Evolutionary conservation across 2,329 filamentous ascomycete species (phyloP).

Genomic region (Talaromyces rugulosus): DNA sequence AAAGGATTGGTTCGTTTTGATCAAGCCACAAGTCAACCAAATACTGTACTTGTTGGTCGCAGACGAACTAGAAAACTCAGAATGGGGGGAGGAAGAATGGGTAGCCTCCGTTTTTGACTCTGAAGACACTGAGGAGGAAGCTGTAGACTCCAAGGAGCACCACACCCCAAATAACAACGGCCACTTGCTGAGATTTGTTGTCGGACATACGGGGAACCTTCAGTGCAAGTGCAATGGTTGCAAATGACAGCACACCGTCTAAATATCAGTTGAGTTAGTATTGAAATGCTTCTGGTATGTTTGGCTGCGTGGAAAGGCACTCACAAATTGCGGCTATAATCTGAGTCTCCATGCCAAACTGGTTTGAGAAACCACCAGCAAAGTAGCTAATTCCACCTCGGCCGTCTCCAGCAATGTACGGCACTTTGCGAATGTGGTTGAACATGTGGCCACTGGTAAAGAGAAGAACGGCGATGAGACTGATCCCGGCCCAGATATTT

Average conservation of each 20-base stretch:
- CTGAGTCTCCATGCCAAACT: constrained; percentile 92
- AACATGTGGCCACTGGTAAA: constrained; percentile 99
- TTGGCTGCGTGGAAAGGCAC: constrained; percentile 32
- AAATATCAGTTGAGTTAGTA: constrained; percentile 12
- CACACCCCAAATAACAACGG: constrained; percentile 73
- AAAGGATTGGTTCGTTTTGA: constrained; percentile 1
- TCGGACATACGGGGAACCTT: constrained; percentile 89
- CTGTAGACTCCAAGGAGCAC: constrained; percentile 83
- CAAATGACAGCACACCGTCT: constrained; percentile 82
- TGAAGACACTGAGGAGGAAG: constrained; percentile 89
- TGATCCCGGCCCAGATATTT: constrained; percentile 89
- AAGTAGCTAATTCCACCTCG: constrained; percentile 86
- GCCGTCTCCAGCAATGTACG: constrained; percentile 83
- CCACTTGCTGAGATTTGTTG: constrained; percentile 70
- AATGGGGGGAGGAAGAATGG: constrained; percentile 94
- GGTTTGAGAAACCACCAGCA: constrained; percentile 85
- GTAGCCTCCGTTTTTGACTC: constrained; percentile 90
- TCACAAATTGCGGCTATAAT: constrained; percentile 90
- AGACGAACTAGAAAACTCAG: constrained; percentile 30
- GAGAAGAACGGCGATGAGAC: constrained; percentile 80
- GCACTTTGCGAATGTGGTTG: constrained; percentile 95
- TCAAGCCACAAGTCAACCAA: not conserved
- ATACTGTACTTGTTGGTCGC: not conserved
- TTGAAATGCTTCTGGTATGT: not conserved
- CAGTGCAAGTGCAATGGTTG: constrained; percentile 82